phyloP scores from a whole-genome alignment of 768 basidiomycete species.

The Phlegmacium glaucopus region DNA sequence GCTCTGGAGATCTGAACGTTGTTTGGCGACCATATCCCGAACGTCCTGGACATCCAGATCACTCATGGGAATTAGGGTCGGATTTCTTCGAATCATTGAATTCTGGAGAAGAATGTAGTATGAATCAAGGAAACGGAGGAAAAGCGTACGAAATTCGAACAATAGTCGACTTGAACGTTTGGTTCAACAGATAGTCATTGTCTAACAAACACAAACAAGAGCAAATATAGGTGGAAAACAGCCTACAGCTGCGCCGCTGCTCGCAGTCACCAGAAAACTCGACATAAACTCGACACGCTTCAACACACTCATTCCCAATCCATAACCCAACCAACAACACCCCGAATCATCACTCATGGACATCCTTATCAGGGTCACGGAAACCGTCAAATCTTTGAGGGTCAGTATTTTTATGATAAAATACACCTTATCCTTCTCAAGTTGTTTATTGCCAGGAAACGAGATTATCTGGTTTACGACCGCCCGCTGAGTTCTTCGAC shows the following conservation, averaged over 20 bases:
- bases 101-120: neutral
- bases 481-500: slow-evolving; percentile 81
- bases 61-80: slow-evolving; percentile 73
- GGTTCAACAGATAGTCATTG: slow-evolving; percentile 5
- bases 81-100: slow-evolving; percentile 70
- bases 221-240: slow-evolving; percentile 16
- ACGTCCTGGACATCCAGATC: slow-evolving; percentile 80
- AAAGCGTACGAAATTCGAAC: neutral
- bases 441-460: slow-evolving; percentile 60
- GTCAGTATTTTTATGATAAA: slow-evolving; percentile 37
- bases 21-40: slow-evolving; percentile 53
- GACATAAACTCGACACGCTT: slow-evolving; percentile 6
- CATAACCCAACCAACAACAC: slow-evolving; percentile 9
- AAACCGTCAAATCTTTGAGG: slow-evolving; percentile 66
- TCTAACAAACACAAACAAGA: slow-evolving; percentile 10
- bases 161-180: neutral
- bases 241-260: slow-evolving; percentile 15
- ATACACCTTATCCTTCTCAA: neutral
- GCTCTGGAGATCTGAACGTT: slow-evolving; percentile 38
- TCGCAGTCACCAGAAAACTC: too few relatives aligned
- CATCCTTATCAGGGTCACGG: slow-evolving; percentile 56
- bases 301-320: slow-evolving; percentile 11
- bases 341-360: slow-evolving; percentile 50
- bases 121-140: slow-evolving; percentile 4
- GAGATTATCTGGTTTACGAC: slow-evolving; percentile 69